Conservation (phyloP, 768 basidiomycete species). For the Hygrophoropsis aurantiaca region DNA sequence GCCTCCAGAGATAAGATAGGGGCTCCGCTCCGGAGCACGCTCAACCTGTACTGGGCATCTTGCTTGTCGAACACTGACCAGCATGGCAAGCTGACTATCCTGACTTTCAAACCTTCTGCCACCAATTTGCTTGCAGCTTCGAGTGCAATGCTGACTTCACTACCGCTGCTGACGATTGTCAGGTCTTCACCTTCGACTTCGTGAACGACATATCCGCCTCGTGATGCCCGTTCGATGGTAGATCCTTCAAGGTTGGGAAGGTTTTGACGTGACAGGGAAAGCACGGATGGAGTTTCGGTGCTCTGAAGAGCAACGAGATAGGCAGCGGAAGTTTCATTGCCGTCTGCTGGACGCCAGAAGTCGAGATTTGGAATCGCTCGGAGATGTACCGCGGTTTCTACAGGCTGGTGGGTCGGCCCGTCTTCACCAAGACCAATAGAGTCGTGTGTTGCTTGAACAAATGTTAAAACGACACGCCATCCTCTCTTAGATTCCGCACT, state of each 20-base stretch:
- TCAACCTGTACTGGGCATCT: constrained; percentile 72
- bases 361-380: constrained; percentile 90
- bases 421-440: constrained; percentile 93
- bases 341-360: constrained; percentile 93
- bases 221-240: constrained; percentile 76
- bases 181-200: constrained; percentile 80
- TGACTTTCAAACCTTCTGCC: constrained; percentile 73
- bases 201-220: constrained; percentile 88
- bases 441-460: constrained; percentile 79
- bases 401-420: constrained; percentile 94
- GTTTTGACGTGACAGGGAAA: constrained; percentile 86
- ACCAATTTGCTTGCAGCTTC: constrained; percentile 84
- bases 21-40: constrained; percentile 84
- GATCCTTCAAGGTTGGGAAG: constrained; percentile 90
- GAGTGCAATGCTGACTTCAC: constrained; percentile 84
- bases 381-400: constrained; percentile 85
- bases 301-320: constrained; percentile 80
- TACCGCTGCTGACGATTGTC: constrained; percentile 87
- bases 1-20: constrained; percentile 92
- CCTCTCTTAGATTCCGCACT: constrained; percentile 27
- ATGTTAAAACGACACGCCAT: background rate
- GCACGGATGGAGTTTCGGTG: constrained; percentile 75
- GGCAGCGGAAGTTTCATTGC: constrained; percentile 95
- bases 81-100: constrained; percentile 87
- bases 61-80: constrained; percentile 89